Base-by-base conservation (phyloP, 2,329 filamentous ascomycete species). In the Podosphaera aphanis region DNA sequence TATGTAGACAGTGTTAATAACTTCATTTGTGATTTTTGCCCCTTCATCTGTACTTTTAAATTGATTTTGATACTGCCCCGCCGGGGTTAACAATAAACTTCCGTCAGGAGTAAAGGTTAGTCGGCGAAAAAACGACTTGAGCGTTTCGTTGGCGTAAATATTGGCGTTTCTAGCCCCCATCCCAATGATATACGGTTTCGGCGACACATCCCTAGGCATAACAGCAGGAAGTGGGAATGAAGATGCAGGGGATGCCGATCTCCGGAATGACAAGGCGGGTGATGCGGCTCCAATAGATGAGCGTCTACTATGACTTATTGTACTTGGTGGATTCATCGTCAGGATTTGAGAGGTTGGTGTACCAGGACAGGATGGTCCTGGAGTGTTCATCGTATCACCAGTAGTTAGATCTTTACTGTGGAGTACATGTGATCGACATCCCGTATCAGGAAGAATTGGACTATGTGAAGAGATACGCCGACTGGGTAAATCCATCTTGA, bases 1-100 rank as follows among this genome's bases (percentile, higher is more conserved):
- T 46, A 98, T 90, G 62, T 98, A 98, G 19, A 98, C 92, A 0
- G 90, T 98, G 59, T 98, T 98, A 55, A 82, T 85, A 44, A 94
- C 72, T 53, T 98, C 88, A 54, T 90, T 88, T 0, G 71, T 71
- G 0, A 75, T 70, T 60, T 86, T 93, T 1, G 68, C 59, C n/a
- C 68, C 64, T 50, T 85, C 81, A 43, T 73, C 72, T 19, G 77
- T 66, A 1, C 59, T 52, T 19, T 68, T 65, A 52, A 83, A 74
- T 44, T 84, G 74, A 2, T 79, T 81, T 59, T 93, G 92, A 63
- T 90, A 95, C 59, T 95, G 90, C 6, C 90, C 90, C 1, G 90
- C 88, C 2, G 90, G 90, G 0, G 90, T 98, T 51, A 98, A 78
- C 3, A 98, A 70, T 43, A 98, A 67, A 59, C 86, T 93, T 21